Base-by-base conservation (phyloP, 768 basidiomycete genomes). In the Serendipita sp. region DNA sequence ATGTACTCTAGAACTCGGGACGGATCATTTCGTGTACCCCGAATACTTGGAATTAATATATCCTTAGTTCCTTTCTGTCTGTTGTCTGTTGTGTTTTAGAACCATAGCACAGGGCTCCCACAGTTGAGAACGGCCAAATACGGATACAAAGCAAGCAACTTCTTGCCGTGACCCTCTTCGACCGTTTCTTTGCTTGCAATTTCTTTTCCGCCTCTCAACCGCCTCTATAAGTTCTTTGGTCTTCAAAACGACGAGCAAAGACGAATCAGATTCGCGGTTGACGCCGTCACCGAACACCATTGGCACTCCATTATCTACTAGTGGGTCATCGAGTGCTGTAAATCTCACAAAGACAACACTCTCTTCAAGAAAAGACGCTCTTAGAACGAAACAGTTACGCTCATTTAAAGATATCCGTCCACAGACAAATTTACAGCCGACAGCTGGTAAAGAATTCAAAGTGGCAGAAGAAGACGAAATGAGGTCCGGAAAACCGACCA, bases 271-370 rank as follows among this genome's bases (percentile, higher is more conserved):
- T 8, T 32, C 36, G 23, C 56, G n/a, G 36, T 35, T n/a, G 30
- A 60, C 56, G 34, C 36, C 56, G 28, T 60, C 30, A 35, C 35
- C 56, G 56, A 60, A 28, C n/a, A 30, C 34, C 10, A n/a, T 35
- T n/a, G 56, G 35, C 36, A 60, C 36, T 8, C 34, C 56, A 36
- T 23, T 23, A 23, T 23, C 36, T 11, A 36, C 28, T n/a, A 60
- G 30, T 10, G 56, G 56, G n/a, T 60, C 56, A 1, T 60, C 56
- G 18, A 60, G 56, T 60, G 56, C 56, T n/a, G 56, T 60, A 28
- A 16, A 36, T 36, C 5, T 32, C n/a, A 18, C n/a, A 51, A 51
- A 51, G 48, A 32, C 48, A 32, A 51, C 56, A 30, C 16, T 52
- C 48, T 16, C n/a, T 28, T 60, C 23, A 18, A 51, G 18, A 32